phyloP scores from a whole-genome alignment of 2,329 filamentous ascomycete genomes.

The Aureobasidium mangrovei region DNA sequence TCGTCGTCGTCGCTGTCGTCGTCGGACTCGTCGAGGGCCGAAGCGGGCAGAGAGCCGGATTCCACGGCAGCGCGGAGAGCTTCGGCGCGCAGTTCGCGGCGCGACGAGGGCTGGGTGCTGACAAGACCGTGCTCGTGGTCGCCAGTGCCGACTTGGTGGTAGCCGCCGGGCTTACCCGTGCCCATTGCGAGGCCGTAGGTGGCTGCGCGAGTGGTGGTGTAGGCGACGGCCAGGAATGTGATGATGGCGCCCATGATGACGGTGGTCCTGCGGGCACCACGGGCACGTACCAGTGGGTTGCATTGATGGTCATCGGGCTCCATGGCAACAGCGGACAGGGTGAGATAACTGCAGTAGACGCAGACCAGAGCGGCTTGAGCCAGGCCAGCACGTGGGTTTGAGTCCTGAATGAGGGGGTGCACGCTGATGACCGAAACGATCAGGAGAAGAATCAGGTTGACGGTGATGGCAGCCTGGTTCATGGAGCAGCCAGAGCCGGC shows the following conservation, averaged over 20 bases:
- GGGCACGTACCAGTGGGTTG: constrained; percentile 82
- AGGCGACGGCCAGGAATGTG: constrained; percentile 93
- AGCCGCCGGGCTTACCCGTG: constrained; percentile 46
- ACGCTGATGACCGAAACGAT: constrained; percentile 76
- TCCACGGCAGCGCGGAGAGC: constrained; percentile 87
- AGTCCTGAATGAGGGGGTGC: constrained; percentile 81
- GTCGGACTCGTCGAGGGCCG: constrained; percentile 69
- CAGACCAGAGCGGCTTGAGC: constrained; percentile 98
- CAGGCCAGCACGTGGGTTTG: constrained; percentile 85
- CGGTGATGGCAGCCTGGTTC: constrained; percentile 92
- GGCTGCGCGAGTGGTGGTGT: constrained; percentile 92
- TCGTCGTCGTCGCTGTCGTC: constrained; percentile 54
- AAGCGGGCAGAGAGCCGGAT: constrained; percentile 82
- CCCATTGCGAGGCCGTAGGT: constrained; percentile 78
- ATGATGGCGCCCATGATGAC: constrained; percentile 89
- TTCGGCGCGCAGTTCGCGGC: constrained; percentile 86
- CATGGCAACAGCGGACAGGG: constrained; percentile 97
- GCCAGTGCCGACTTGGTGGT: constrained; percentile 56
- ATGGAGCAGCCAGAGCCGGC: constrained; percentile 72
- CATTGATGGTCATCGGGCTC: constrained; percentile 90
- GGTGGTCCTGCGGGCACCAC: constrained; percentile 80
- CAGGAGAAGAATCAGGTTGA: constrained; percentile 81
- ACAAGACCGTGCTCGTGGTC: constrained; percentile 76
- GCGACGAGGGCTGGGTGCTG: constrained; percentile 68
- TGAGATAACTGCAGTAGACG: constrained; percentile 96